Conservation (phyloP, 1,284 basidiomycete genomes). For the Vanrija pseudolonga region DNA sequence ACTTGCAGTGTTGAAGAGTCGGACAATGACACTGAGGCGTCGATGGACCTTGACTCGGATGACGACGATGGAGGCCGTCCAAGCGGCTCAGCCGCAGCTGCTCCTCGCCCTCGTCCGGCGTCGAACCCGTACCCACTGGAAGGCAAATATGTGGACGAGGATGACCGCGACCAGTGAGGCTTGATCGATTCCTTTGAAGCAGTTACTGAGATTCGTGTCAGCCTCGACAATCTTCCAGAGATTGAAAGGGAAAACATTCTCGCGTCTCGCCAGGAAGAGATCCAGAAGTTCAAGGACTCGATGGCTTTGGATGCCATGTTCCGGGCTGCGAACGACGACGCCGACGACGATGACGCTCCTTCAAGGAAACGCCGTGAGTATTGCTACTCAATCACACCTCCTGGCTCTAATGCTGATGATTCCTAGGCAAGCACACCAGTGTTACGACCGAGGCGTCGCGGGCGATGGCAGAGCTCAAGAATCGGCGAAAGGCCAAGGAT, state of each 20-base stretch:
- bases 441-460: slow-evolving; percentile 76
- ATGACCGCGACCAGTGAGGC: slow-evolving; percentile 70
- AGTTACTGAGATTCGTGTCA: slow-evolving; percentile 41
- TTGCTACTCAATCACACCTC: background rate
- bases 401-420: slow-evolving; percentile 47
- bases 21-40: slow-evolving; percentile 36
- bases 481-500: slow-evolving; percentile 63
- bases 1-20: slow-evolving; percentile 17
- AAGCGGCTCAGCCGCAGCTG: background rate
- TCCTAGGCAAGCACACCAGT: slow-evolving; percentile 67
- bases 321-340: slow-evolving; percentile 54
- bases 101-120: slow-evolving; percentile 2
- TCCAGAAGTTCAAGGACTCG: slow-evolving; percentile 70
- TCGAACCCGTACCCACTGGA: slow-evolving; percentile 79
- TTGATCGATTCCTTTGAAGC: no score
- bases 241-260: slow-evolving; percentile 83
- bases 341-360: slow-evolving; percentile 27
- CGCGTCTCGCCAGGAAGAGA: slow-evolving; percentile 71
- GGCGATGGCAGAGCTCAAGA: slow-evolving; percentile 78
- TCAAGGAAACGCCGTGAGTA: slow-evolving; percentile 56
- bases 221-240: slow-evolving; percentile 74
- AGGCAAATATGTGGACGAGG: slow-evolving; percentile 80
- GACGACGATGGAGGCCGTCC: slow-evolving; percentile 24
- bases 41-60: slow-evolving; percentile 40
- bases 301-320: slow-evolving; percentile 69